A percentile compares a stretch with the other conserved stretches of the same genome.
phyloP scores from a whole-genome alignment of 805 yeast genomes.

The Candida ipomoeae region DNA sequence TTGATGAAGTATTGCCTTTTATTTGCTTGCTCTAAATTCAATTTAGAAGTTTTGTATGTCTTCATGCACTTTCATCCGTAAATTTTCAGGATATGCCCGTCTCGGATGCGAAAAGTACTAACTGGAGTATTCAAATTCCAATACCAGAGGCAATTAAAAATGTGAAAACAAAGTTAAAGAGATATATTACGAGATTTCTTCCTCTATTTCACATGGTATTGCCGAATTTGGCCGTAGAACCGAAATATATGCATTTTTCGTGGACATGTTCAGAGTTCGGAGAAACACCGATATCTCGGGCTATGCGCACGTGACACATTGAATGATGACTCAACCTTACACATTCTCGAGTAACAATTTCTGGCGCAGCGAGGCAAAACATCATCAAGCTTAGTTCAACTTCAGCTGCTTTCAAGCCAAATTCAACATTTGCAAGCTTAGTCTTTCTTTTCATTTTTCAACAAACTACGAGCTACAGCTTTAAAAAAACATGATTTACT shows the following conservation, averaged over 20 bases:
- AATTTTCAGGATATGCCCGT: not conserved
- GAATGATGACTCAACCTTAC: slow-evolving; percentile 1
- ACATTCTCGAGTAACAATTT: not conserved
- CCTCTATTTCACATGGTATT: too few species aligned
- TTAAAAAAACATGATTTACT: not conserved
- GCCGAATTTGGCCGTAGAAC: too few species aligned
- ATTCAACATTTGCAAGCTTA: slow-evolving; percentile 4
- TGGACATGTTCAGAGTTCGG: not conserved
- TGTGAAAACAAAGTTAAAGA: too few species aligned
- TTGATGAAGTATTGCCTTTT: too few species aligned
- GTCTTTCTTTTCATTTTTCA: not conserved
- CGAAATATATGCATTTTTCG: too few species aligned
- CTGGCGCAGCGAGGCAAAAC: not conserved
- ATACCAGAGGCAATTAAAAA: too few species aligned
- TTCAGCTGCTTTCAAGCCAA: not conserved
- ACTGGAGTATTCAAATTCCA: too few species aligned
- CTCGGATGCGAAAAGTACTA: not conserved
- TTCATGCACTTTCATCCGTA: not conserved
- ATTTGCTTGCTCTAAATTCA: too few species aligned
- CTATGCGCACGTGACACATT: not conserved
- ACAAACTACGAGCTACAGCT: not conserved
- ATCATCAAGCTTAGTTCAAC: not conserved
- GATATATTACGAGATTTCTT: too few species aligned
- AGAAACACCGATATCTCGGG: not conserved
- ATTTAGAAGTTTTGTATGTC: too few species aligned